A percentile compares a stretch with the other conserved stretches of the same genome.
These are phyloP conservation scores for Solanum aculeatissimum DNA, from an alignment of 305 asterid species.

Conservation along the genomic window DNA sequence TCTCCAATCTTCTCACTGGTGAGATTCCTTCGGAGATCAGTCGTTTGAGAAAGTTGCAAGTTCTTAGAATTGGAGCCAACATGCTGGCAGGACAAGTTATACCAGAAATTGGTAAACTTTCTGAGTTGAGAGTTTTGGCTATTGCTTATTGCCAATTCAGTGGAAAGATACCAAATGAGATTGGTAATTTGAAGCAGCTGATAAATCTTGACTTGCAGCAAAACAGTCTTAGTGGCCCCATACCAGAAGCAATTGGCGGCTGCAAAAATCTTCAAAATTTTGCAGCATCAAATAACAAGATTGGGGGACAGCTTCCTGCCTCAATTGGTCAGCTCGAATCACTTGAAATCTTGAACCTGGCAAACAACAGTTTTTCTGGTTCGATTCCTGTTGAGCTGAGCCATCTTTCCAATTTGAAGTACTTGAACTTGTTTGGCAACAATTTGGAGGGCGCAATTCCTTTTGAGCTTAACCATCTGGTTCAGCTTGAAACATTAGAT, in stretches of 20 bases:
- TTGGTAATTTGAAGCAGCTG: constrained; percentile 52
- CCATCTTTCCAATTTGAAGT: constrained; percentile 30
- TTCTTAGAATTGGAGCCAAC: constrained; percentile 72
- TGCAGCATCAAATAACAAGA: constrained; percentile 57
- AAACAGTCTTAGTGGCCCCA: constrained; percentile 40
- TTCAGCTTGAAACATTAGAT: constrained; percentile 38
- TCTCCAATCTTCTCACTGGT: constrained; percentile 49
- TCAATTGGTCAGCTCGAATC: constrained; percentile 38
- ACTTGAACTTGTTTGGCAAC: constrained; percentile 70
- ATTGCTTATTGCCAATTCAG: constrained; percentile 56
- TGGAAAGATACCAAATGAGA: constrained; percentile 64
- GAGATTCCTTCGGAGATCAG: constrained; percentile 52
- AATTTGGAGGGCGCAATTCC: constrained; percentile 55
- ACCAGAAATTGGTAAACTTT: constrained; percentile 37
- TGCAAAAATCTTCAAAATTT: constrained; percentile 44
- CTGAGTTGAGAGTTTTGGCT: constrained; percentile 50
- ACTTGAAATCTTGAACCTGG: constrained; percentile 60
- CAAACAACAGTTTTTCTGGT: constrained; percentile 76
- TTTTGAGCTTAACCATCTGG: constrained; percentile 31
- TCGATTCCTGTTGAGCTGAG: constrained; percentile 41
- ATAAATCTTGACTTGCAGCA: constrained; percentile 45
- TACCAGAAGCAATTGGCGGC: constrained; percentile 54
- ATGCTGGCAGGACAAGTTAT: constrained; percentile 40
- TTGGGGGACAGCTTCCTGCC: constrained; percentile 51
- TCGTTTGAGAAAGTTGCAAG: constrained; percentile 39